Conservation (phyloP, 169 alveolate species). For the Plasmodium gallinaceum region DNA sequence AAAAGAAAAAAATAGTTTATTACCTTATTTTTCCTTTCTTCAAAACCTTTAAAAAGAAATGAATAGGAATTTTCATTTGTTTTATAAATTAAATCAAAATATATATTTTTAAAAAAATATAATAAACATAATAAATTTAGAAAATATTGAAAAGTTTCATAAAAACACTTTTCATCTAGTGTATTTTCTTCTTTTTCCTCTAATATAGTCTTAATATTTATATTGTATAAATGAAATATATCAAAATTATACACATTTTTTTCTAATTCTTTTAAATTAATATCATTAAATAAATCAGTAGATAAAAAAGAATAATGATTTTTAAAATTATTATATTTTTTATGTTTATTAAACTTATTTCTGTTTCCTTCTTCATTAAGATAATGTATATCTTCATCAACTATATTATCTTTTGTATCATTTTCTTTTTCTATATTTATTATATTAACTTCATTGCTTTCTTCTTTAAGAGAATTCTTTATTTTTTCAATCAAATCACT, state of each 20-base stretch:
- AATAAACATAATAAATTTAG: conserved; percentile 41
- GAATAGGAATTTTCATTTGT: conserved; percentile 74
- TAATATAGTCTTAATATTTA: conserved; percentile 12
- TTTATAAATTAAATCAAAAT: conserved; percentile 55
- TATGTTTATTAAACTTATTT: not conserved
- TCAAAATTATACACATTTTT: conserved; percentile 7
- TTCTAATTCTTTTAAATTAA: conserved; percentile 30
- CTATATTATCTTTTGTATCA: conserved; percentile 5
- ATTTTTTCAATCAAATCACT: conserved; percentile 38
- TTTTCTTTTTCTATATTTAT: conserved; percentile 24
- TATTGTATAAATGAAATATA: conserved; percentile 25
- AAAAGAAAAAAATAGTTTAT: conserved; percentile 52
- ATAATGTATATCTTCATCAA: not conserved
- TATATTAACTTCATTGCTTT: conserved; percentile 59
- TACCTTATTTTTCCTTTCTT: conserved; percentile 65
- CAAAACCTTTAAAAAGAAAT: conserved; percentile 73
- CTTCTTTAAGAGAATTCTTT: conserved; percentile 45
- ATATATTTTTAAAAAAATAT: conserved; percentile 67
- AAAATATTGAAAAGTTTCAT: conserved; percentile 57
- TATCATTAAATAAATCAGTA: conserved; percentile 49
- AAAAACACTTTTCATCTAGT: conserved; percentile 29
- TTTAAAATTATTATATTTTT: conserved; percentile 22
- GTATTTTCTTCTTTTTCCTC: conserved; percentile 9
- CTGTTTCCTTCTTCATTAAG: not conserved
- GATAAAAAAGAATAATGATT: conserved; percentile 41